A percentile compares a stretch with the other conserved stretches of the same genome.
These are phyloP conservation scores for Lachnellula subtilissima DNA, from an alignment of 2,329 filamentous ascomycete genomes.

Conservation along the genomic window DNA sequence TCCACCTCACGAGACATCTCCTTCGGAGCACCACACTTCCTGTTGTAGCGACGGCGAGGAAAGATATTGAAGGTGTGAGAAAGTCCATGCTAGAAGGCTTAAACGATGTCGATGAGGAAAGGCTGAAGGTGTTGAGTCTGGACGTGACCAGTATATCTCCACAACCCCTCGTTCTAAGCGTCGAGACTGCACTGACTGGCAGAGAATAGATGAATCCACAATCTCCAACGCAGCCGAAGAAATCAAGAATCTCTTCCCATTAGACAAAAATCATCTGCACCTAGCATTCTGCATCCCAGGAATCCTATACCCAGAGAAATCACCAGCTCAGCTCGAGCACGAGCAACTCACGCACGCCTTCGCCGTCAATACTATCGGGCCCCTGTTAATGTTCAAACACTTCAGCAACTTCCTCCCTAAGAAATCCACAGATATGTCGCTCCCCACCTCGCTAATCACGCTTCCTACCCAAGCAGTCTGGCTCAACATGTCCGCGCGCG, in stretches of 20 bases:
- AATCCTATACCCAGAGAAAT: conserved; percentile 68
- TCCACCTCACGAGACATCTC: conserved; percentile 54
- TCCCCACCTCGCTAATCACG: neutral
- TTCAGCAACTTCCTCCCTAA: conserved; percentile 65
- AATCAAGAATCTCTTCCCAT: conserved; percentile 50
- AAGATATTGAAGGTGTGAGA: conserved; percentile 44
- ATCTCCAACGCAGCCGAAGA: conserved; percentile 51
- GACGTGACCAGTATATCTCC: conserved; percentile 49
- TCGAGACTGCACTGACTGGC: neutral
- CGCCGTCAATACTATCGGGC: conserved; percentile 67
- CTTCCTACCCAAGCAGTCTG: conserved; percentile 50
- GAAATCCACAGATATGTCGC: conserved; percentile 40
- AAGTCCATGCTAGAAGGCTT: conserved; percentile 47
- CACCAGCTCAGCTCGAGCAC: conserved; percentile 59
- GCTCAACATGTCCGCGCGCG: conserved; percentile 72
- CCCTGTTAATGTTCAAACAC: conserved; percentile 72
- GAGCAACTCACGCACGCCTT: conserved; percentile 62
- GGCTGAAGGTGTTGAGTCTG: conserved; percentile 47
- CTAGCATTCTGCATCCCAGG: conserved; percentile 68
- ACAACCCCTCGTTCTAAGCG: neutral
- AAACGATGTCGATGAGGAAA: conserved; percentile 36
- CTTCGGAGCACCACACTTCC: conserved; percentile 53
- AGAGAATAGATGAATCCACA: conserved; percentile 50
- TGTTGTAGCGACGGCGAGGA: conserved; percentile 56
- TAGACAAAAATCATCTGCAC: conserved; percentile 53